Evolutionary conservation across 345 rosid genomes (phyloP), one percentile per base, ranked within the genome.

Genomic region (Acer negundo): DNA sequence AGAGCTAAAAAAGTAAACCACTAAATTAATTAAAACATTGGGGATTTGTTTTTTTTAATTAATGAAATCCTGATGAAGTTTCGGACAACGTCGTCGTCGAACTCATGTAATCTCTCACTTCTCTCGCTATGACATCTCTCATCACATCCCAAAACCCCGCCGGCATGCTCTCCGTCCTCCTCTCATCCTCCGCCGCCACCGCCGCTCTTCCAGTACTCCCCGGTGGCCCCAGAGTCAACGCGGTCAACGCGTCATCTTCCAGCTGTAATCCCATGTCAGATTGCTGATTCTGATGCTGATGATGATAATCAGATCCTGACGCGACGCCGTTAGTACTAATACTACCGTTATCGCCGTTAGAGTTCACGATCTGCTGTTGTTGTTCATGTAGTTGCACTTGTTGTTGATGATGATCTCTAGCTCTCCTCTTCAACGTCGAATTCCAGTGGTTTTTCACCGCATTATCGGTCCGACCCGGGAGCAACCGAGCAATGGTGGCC

Each of bases 401-500:
- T 8, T 56, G 77, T 17, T 78, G 72, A 5, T 35, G 65, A 13
- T 26, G 72, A 23, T 80, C 87, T 62, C 80, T 81, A 1, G 90
- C 89, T 67, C 86, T 77, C 62, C 90, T 80, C 81, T 86, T 87
- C 81, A 87, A 70, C 23, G 91, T 85, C 31, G 92, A 89, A 75
- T 89, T 89, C 92, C 92, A 89, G 59, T 89, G 92, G 69, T 89
- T 89, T 82, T 89, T 89, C 69, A 89, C 89, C 0, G 92, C 89
- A 76, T 89, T 89, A 78, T 89, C 92, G 0, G 92, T 89, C 56
- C 92, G 82, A 12, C 92, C 92, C 0, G 89, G 90, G 17, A 89
- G 88, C 78, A 87, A 62, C 26, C 89, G 79, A 8, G 92, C 90
- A 75, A 89, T 89, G 80, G 92, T 82, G 63, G 92, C 92, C 92